phyloP scores from a whole-genome alignment of 495 filamentous ascomycete species.

The Bombardia bombarda region DNA sequence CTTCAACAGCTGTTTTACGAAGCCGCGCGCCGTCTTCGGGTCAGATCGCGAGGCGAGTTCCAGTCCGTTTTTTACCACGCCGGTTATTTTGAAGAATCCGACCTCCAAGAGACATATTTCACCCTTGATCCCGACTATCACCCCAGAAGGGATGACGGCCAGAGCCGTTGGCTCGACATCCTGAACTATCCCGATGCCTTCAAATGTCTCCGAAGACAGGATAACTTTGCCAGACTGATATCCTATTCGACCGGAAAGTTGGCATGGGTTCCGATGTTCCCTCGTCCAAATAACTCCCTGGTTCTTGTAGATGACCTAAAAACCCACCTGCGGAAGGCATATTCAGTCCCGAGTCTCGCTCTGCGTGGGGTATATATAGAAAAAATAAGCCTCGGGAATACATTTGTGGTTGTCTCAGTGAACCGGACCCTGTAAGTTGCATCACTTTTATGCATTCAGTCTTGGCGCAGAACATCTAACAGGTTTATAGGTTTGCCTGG shows the following conservation, averaged over 20 bases:
- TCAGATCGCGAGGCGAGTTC: constrained; percentile 8
- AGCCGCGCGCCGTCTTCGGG: background rate
- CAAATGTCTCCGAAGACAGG: background rate
- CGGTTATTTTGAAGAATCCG: constrained; percentile 1
- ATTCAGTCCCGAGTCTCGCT: constrained; percentile 7
- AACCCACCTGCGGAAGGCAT: constrained; percentile 18
- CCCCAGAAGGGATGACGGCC: background rate
- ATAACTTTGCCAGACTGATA: too few species aligned
- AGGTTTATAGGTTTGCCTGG: constrained; percentile 5
- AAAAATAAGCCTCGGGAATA: constrained; percentile 19
- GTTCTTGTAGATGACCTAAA: constrained; percentile 22
- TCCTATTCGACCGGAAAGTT: constrained; percentile 23
- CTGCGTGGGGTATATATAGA: constrained; percentile 2
- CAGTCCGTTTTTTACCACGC: constrained; percentile 1
- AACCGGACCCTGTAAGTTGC: constrained; percentile 18
- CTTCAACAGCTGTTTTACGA: background rate
- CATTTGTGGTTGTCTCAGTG: constrained; percentile 16
- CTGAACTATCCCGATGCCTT: background rate
- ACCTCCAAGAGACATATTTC: background rate
- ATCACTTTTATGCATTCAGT: background rate
- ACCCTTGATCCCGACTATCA: background rate
- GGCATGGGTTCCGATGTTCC: constrained; percentile 14
- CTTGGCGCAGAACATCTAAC: background rate
- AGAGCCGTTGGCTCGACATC: background rate
- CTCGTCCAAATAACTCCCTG: background rate